Base-by-base conservation (phyloP, 2,329 filamentous ascomycete species). In the Diaporthe aspalathi region DNA sequence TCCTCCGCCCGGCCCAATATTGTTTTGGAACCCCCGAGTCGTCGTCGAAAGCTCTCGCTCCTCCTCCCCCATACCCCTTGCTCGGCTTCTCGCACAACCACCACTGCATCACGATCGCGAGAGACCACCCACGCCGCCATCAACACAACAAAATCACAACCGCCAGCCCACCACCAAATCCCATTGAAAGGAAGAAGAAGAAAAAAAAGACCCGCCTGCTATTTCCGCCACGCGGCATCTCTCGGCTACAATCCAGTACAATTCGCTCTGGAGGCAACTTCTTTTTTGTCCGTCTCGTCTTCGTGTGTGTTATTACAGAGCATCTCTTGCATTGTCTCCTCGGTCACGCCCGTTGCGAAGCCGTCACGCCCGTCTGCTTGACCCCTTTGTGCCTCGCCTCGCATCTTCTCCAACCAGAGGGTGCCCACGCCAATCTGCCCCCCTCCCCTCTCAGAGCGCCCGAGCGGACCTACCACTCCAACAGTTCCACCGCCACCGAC, bases 171-270 rank as follows among this genome's bases (percentile, higher is more conserved):
- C 45, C 32, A 17, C 32, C 66, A 38, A 38, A n/a, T n/a, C n/a
- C n/a, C n/a, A n/a, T n/a, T n/a, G n/a, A n/a, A n/a, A n/a, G n/a
- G n/a, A n/a, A n/a, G n/a, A n/a, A n/a, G n/a, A 8, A 38, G 12
- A 38, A 7, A 38, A 38, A 38, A 38, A 52, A 11, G 53, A 29
- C 20, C 12, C 47, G 24, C 43, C 29, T 52, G 22, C 49, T 45
- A 43, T 17, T 27, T 47, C 52, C 22, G 43, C 22, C 45, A 66
- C 62, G 78, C 78, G 74, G 76, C 72, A 75, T 74, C 68, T 72
- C 74, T 75, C 70, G 73, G 54, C 53, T 50, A 35, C 60, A 68
- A 69, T 68, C 53, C 69, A 62, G 72, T 73, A 73, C 72, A 69
- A 71, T 49, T 43, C 52, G 57, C 69, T 69, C 54, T 20, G 70